Conservation (phyloP, 345 rosid species). For the Eucalyptus regnans region DNA sequence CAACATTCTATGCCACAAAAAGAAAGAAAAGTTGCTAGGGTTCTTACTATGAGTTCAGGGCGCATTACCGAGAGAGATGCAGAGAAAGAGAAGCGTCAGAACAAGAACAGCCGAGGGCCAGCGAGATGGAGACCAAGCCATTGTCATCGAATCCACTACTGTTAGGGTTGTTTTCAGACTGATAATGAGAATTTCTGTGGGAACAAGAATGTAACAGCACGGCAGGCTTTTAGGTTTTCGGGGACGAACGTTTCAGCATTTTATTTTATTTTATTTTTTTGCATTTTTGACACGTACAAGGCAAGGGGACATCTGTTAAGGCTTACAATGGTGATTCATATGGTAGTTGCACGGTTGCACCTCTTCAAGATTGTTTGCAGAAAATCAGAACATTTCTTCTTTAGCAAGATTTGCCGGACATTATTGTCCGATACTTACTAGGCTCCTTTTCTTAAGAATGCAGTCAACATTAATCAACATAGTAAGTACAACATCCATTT, state of each 20-base stretch:
- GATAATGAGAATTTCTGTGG: neutral
- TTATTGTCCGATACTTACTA: neutral
- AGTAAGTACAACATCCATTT: neutral
- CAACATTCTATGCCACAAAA: neutral
- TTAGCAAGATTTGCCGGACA: neutral
- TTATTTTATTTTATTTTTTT: neutral
- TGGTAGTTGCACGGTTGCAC: neutral
- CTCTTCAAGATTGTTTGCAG: neutral
- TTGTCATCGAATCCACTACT: neutral
- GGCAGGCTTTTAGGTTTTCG: neutral
- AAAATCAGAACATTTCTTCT: neutral
- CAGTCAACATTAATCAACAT: neutral
- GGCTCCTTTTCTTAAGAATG: neutral
- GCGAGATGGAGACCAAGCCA: conserved; percentile 17
- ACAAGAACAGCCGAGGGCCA: conserved; percentile 7
- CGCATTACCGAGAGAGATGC: conserved; percentile 17
- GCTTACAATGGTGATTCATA: neutral
- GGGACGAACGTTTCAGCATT: neutral
- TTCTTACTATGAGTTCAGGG: neutral
- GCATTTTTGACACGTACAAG: neutral
- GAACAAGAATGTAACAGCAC: neutral
- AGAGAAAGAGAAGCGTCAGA: conserved; percentile 19
- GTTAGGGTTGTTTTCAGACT: conserved; percentile 6
- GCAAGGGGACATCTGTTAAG: neutral
- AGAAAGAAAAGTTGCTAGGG: neutral